Evolutionary conservation across 139 green algal genomes (phyloP).

Genomic region (Tetradesmus obliquus): DNA sequence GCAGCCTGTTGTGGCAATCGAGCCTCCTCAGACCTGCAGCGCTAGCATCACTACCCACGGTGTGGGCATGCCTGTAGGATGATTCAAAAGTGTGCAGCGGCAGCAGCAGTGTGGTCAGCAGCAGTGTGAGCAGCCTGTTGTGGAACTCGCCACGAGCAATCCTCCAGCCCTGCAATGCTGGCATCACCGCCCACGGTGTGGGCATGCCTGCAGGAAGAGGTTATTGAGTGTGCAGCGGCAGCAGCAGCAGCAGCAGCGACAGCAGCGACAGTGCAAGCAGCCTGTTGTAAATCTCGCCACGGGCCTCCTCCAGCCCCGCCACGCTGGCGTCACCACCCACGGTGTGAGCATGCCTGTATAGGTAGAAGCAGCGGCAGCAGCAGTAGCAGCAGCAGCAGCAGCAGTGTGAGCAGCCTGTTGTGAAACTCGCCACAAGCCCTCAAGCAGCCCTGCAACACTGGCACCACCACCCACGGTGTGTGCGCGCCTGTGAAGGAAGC

Average conservation of each 20-base stretch:
- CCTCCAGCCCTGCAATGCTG: slow-evolving; percentile 28
- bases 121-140: background rate
- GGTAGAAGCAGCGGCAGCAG: too few species aligned
- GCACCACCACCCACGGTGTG: slow-evolving; percentile 39
- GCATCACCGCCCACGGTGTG: slow-evolving; percentile 42
- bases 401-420: too few species aligned
- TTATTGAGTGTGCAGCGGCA: too few species aligned
- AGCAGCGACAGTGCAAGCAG: too few species aligned
- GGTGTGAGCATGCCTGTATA: slow-evolving; percentile 3
- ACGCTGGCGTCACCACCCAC: slow-evolving; percentile 38
- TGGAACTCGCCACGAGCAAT: slow-evolving; percentile 8
- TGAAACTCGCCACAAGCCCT: background rate
- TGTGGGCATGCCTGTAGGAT: slow-evolving; percentile 3
- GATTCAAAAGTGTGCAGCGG: too few species aligned
- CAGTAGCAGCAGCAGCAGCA: background rate
- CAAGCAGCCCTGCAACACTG: slow-evolving; percentile 17
- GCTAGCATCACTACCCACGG: slow-evolving; percentile 28
- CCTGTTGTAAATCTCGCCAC: background rate
- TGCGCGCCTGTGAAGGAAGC: background rate
- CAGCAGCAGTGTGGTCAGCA: too few species aligned
- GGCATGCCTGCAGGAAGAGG: background rate
- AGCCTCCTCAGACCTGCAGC: background rate
- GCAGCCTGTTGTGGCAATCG: background rate
- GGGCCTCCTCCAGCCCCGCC: slow-evolving; percentile 34
- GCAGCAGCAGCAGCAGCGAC: too few species aligned